Evolutionary conservation across 169 alveolate species (phyloP), one percentile per base, ranked within the genome.

Genomic region (Cryptosporidium canis): DNA sequence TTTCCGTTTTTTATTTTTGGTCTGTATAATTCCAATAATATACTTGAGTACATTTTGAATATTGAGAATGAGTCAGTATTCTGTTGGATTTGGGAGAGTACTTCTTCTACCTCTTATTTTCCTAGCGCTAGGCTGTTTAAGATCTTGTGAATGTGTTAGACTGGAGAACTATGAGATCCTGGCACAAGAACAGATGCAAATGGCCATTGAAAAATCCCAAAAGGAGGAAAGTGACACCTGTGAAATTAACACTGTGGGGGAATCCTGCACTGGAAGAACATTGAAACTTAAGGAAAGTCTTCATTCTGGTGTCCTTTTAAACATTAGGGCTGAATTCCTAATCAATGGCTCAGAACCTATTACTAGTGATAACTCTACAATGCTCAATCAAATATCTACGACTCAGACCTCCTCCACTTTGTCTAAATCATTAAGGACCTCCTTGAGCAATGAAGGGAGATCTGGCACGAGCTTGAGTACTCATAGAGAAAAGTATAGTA

Each of bases 241-340:
- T 58, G 72, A 58, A 61, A 12, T 77, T 5, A 41, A 61, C 21
- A 16, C 44, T 27, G 21, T 56, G 3, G 87, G 65, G 8, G 77
- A 77, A 24, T 24, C 56, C 33, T 77, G 87, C n/a, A 58, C 14
- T 41, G 87, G 72, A 2, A 43, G 27, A 41, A 41, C 29, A 9
- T n/a, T 63, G 35, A 55, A 77, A 11, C 3, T 77, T 16, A 43
- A 39, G 18, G 29, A n/a, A 16, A 21, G 21, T 11, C 35, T 61
- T 5, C 29, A 39, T 3, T 33, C n/a, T 7, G 77, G 72, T 21
- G 0, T 56, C 16, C 14, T 41, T 24, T 35, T 77, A 12, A 41
- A 63, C 21, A 61, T 77, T 58, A 77, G 41, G 61, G 58, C 87
- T 11, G 72, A 77, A 61, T 77, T 56, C 18, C 37, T 21, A 41